phyloP scores from a whole-genome alignment of 371 early-diverging fungal species.

The Apophysomyces ossiformis region DNA sequence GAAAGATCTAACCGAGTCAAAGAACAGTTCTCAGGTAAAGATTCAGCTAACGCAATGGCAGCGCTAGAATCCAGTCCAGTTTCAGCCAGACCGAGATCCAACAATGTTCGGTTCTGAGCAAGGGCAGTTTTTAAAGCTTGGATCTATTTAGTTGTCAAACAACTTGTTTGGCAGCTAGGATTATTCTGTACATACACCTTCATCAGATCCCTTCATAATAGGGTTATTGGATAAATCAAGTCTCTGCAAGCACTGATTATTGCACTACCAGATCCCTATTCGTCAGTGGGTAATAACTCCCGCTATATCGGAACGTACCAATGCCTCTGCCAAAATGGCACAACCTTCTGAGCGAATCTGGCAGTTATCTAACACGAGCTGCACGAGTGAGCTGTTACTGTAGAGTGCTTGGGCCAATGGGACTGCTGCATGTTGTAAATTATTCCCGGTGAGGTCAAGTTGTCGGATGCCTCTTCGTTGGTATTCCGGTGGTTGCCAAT shows the following conservation, averaged over 20 bases:
- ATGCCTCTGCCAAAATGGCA: slow-evolving; percentile 54
- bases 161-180: too few relatives aligned
- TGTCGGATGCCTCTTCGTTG: slow-evolving; percentile 39
- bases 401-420: slow-evolving; percentile 58
- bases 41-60: slow-evolving; percentile 81
- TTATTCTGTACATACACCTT: slow-evolving; percentile 40
- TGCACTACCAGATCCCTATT: slow-evolving; percentile 21
- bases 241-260: slow-evolving; percentile 39
- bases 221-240: slow-evolving; percentile 54
- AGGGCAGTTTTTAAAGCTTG: slow-evolving; percentile 26
- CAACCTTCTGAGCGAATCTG: slow-evolving; percentile 58
- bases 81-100: slow-evolving; percentile 62
- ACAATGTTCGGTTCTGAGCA: slow-evolving; percentile 41
- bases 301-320: slow-evolving; percentile 42
- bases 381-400: slow-evolving; percentile 49
- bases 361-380: slow-evolving; percentile 56
- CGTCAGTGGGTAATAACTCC: not conserved
- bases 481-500: slow-evolving; percentile 20
- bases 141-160: slow-evolving; percentile 1
- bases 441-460: slow-evolving; percentile 60
- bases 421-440: slow-evolving; percentile 50
- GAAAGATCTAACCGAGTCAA: slow-evolving; percentile 76
- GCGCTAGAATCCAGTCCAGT: slow-evolving; percentile 54
- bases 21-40: slow-evolving; percentile 70
- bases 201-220: slow-evolving; percentile 30